Conservation (phyloP, 2,329 filamentous ascomycete genomes). For the Colletotrichum shisoi region DNA sequence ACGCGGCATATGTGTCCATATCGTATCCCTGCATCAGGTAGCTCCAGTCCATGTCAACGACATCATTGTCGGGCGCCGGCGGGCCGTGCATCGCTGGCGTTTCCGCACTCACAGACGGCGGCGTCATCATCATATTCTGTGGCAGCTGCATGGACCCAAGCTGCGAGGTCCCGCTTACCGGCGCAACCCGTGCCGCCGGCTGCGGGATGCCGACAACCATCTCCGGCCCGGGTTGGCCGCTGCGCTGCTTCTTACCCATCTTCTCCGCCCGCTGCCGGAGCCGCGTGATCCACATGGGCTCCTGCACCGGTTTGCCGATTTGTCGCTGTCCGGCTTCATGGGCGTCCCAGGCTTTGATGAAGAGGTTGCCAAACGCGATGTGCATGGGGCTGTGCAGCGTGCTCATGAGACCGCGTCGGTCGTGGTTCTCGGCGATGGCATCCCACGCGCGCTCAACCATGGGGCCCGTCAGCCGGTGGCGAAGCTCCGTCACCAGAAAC, state of each 20-base stretch:
- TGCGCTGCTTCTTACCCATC: constrained; percentile 42
- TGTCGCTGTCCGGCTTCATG: constrained; percentile 58
- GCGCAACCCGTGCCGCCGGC: constrained; percentile 44
- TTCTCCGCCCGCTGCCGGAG: constrained; percentile 57
- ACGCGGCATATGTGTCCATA: constrained; percentile 45
- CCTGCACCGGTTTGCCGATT: constrained; percentile 53
- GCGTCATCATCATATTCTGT: constrained; percentile 47
- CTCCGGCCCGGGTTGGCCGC: constrained; percentile 15
- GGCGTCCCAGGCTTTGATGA: constrained; percentile 70
- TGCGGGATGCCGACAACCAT: constrained; percentile 14
- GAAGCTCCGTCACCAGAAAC: constrained; percentile 65
- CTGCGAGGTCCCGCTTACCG: constrained; percentile 41
- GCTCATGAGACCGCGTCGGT: constrained; percentile 58
- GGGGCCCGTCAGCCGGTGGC: constrained; percentile 60
- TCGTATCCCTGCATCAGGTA: constrained; percentile 56
- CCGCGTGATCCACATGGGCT: constrained; percentile 58
- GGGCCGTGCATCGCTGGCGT: constrained; percentile 37
- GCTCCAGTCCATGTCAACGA: constrained; percentile 58
- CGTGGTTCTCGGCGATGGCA: constrained; percentile 64
- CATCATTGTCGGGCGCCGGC: constrained; percentile 45
- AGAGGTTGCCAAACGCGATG: constrained; percentile 63
- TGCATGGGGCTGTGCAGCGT: constrained; percentile 65
- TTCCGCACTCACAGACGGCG: constrained; percentile 43
- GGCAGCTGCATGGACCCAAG: constrained; percentile 40
- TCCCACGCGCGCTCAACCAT: constrained; percentile 67